phyloP scores from a whole-genome alignment of 2,329 filamentous ascomycete genomes.

The Aspergillus costaricaensis region DNA sequence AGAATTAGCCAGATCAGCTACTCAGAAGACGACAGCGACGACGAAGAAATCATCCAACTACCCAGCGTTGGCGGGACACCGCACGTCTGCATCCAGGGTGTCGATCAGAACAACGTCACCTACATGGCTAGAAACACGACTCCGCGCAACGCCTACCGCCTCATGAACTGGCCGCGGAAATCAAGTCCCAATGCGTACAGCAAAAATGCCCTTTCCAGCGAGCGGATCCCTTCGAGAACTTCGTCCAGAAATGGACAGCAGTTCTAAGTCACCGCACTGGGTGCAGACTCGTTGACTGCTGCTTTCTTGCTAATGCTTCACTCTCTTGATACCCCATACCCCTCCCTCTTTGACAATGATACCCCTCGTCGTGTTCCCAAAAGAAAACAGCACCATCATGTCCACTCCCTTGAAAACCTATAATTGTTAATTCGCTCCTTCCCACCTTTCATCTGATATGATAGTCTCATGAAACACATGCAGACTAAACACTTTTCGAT shows the following conservation, averaged over 20 bases:
- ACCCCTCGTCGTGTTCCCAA: neutral
- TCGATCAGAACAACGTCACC: slow-evolving; percentile 38
- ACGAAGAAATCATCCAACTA: slow-evolving; percentile 40
- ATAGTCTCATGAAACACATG: neutral
- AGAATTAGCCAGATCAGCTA: slow-evolving; percentile 22
- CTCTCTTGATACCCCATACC: neutral
- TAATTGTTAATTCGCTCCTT: neutral
- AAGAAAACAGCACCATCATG: neutral
- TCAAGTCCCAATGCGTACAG: slow-evolving; percentile 12
- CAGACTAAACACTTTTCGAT: neutral
- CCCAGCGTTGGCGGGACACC: slow-evolving; percentile 29
- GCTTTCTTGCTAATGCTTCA: neutral
- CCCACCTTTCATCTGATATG: neutral
- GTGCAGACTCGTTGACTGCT: slow-evolving; percentile 32
- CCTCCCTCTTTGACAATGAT: neutral
- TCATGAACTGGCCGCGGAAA: slow-evolving; percentile 36
- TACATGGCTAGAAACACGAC: slow-evolving; percentile 33
- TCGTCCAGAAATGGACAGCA: neutral
- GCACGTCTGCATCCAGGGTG: slow-evolving; percentile 32
- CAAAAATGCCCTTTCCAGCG: neutral
- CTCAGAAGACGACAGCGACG: slow-evolving; percentile 33
- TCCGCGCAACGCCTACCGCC: slow-evolving; percentile 29
- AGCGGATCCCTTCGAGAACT: neutral
- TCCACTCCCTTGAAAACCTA: neutral
- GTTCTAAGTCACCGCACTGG: slow-evolving; percentile 19